phyloP scores from a whole-genome alignment of 345 rosid species.

The Euclidium syriacum region DNA sequence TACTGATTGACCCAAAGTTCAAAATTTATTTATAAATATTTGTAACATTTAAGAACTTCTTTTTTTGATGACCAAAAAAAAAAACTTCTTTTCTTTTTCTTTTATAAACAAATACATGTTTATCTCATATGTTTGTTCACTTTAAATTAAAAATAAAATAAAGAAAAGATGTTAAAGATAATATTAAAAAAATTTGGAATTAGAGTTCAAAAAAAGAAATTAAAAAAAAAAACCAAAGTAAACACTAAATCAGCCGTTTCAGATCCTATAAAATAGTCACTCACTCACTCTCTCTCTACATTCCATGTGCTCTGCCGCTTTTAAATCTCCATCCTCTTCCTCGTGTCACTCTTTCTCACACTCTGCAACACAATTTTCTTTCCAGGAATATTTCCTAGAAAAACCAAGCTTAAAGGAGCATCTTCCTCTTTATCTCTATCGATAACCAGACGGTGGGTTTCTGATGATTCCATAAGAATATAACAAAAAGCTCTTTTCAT shows the following conservation, averaged over 20 bases:
- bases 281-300: slow-evolving; percentile 8
- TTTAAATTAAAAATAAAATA: background rate
- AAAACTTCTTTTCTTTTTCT: too few relatives aligned
- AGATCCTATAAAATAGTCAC: slow-evolving; percentile 29
- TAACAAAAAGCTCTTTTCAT: slow-evolving; percentile 22
- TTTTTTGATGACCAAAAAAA: too few relatives aligned
- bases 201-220: background rate
- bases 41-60: background rate
- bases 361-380: slow-evolving; percentile 15
- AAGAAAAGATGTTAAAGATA: background rate
- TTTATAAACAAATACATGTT: background rate
- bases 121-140: background rate
- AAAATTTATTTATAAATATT: background rate
- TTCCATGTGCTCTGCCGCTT: slow-evolving; percentile 37
- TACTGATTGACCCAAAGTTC: too few relatives aligned
- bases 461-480: slow-evolving; percentile 29
- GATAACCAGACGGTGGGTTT: slow-evolving; percentile 15
- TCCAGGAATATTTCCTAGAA: slow-evolving; percentile 32
- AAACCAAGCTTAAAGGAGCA: slow-evolving; percentile 24
- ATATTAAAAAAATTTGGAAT: background rate
- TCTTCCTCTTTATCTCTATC: slow-evolving; percentile 25
- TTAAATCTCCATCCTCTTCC: slow-evolving; percentile 28
- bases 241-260: slow-evolving; percentile 17
- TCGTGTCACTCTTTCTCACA: slow-evolving; percentile 27
- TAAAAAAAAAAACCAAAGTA: background rate